phyloP scores from a whole-genome alignment of 2,329 filamentous ascomycete genomes.

The Camillea tinctor region DNA sequence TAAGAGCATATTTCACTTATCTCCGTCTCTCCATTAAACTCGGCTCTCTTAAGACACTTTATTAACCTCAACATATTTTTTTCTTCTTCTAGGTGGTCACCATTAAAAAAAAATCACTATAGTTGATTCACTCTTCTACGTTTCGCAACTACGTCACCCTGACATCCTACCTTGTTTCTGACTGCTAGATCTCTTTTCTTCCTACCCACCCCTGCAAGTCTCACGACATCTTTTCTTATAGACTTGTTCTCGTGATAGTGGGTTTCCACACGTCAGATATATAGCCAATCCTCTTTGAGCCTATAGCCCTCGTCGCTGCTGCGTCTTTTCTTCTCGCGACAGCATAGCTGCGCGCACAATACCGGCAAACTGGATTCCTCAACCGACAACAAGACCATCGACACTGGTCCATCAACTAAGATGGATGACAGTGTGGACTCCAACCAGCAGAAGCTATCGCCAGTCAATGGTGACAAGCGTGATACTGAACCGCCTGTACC shows the following conservation, averaged over 20 bases:
- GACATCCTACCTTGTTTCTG: not conserved
- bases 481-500: constrained; percentile 4
- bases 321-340: not conserved
- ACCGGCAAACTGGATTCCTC: not conserved
- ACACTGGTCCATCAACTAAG: not conserved
- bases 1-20: not conserved
- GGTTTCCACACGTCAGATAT: too few relatives aligned
- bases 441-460: constrained; percentile 10
- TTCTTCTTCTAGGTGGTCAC: not conserved
- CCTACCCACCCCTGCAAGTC: not conserved
- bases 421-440: constrained; percentile 13
- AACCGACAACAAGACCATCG: not conserved
- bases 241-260: not conserved
- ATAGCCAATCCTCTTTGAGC: too few relatives aligned
- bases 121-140: not conserved
- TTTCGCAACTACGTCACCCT: not conserved
- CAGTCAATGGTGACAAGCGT: constrained; percentile 11
- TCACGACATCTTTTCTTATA: not conserved
- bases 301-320: too few relatives aligned
- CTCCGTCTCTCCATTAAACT: not conserved
- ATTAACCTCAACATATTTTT: not conserved
- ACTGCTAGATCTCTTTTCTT: not conserved
- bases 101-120: not conserved
- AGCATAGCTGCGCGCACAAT: not conserved
- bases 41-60: not conserved